These are phyloP conservation scores for Calonectria montana DNA, from an alignment of 2,329 filamentous ascomycete species.

Conservation along the genomic window DNA sequence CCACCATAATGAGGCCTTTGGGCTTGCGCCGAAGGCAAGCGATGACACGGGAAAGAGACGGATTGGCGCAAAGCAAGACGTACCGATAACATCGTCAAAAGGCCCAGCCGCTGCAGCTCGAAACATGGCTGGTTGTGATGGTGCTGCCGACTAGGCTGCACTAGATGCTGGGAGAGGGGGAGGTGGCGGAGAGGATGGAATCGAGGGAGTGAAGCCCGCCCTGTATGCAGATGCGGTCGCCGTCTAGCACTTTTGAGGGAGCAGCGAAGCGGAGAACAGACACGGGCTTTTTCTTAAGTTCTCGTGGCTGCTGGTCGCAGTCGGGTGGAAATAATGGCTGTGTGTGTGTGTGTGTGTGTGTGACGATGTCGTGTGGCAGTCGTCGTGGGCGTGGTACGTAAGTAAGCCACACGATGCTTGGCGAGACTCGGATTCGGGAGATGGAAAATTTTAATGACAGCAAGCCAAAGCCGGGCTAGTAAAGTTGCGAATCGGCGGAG, in stretches of 20 bases:
- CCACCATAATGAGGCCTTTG: not conserved
- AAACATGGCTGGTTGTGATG: constrained; percentile 61
- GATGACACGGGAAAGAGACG: not conserved
- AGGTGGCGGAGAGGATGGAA: constrained; percentile 9
- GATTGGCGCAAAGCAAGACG: constrained; percentile 39
- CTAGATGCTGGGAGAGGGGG: not conserved
- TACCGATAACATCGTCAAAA: constrained; percentile 71
- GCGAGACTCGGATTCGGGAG: not conserved
- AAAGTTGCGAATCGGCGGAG: not conserved
- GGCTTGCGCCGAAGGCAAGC: not conserved
- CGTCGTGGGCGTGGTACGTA: constrained; percentile 24
- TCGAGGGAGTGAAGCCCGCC: constrained; percentile 1
- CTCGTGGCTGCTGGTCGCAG: not conserved
- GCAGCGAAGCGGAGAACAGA: not conserved
- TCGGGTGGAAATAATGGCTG: not conserved
- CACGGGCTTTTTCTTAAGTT: not conserved
- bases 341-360: not conserved
- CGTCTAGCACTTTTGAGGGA: not conserved
- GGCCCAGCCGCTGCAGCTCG: constrained; percentile 67
- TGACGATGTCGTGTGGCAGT: constrained; percentile 11
- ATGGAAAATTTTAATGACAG: not conserved
- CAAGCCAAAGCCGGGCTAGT: not conserved
- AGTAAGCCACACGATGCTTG: constrained; percentile 7
- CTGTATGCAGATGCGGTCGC: not conserved
- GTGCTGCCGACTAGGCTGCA: constrained; percentile 30